Base-by-base conservation (phyloP, 139 green algal genomes). In the Coccomyxa sp. region DNA sequence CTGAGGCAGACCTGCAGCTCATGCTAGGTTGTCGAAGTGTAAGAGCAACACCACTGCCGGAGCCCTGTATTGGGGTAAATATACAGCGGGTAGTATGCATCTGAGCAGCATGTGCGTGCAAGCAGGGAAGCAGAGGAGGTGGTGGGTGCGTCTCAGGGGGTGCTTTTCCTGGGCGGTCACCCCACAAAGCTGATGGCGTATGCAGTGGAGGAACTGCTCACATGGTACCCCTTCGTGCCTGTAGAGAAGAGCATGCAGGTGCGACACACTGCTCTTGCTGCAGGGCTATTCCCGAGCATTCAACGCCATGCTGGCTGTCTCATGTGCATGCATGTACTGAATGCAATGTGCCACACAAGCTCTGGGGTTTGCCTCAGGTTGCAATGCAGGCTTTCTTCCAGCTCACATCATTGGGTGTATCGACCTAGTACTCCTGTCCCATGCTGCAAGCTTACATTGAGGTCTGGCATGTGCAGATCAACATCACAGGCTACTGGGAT, bases 401-500 rank as follows among this genome's bases (percentile, higher is more conserved):
- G 50, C 50, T 6, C 5, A 7, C 2, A 64, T 4, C 22, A 5
- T 64, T 64, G 50, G 4, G 50, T 64, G 5, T 31, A 18, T 3
- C 4, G 22, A 22, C 5, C 18, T 7, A 22, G 50, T 18, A 31
- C 4, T 64, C 5, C 5, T 64, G 50, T 64, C 50, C 50, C n/a
- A n/a, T n/a, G n/a, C n/a, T n/a, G n/a, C n/a, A n/a, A n/a, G n/a
- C n/a, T n/a, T n/a, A n/a, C n/a, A n/a, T n/a, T n/a, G n/a, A n/a
- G n/a, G n/a, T n/a, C n/a, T n/a, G n/a, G n/a, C n/a, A n/a, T n/a
- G 14, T 14, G 64, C 64, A 71, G 64, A 36, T 71, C 64, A 71
- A 71, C 64, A 71, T 71, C 64, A 38, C 64, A 18, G 64, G n/a
- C 2, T 71, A 71, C 64, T 71, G 64, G 64, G n/a, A 34, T 29